Evolutionary conservation across 495 filamentous ascomycete genomes (phyloP).

Genomic region (Sphaerosporella brunnea): DNA sequence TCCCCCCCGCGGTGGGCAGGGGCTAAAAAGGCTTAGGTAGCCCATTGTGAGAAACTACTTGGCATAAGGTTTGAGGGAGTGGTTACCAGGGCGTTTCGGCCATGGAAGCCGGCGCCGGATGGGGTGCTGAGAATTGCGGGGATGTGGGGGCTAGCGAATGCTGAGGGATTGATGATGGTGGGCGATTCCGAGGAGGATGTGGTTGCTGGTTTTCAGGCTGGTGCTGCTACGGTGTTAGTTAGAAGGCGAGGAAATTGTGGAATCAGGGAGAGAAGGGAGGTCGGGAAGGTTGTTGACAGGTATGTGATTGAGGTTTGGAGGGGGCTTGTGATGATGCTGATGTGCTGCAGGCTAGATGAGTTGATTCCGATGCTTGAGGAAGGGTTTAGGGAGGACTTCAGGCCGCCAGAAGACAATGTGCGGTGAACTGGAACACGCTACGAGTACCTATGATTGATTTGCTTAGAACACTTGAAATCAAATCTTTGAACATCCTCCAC

Average conservation of each 20-base stretch:
- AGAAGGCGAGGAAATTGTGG: conserved; percentile 62
- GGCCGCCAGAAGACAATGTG: not conserved
- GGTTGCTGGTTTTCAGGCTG: conserved; percentile 67
- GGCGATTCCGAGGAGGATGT: conserved; percentile 92
- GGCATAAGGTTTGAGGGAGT: conserved; percentile 53
- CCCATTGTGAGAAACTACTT: too few species aligned
- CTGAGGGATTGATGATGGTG: conserved; percentile 28
- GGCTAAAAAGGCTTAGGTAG: too few species aligned
- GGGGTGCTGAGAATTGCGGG: conserved; percentile 70
- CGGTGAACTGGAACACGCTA: too few species aligned
- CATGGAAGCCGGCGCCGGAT: conserved; percentile 75
- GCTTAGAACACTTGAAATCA: too few species aligned
- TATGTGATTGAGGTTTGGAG: conserved; percentile 15
- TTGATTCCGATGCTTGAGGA: conserved; percentile 50
- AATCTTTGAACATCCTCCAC: too few species aligned
- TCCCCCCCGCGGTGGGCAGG: not conserved
- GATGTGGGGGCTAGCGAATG: conserved; percentile 38
- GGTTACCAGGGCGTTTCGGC: conserved; percentile 66
- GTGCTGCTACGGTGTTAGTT: conserved; percentile 76
- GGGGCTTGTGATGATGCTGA: not conserved
- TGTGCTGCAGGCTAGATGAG: conserved; percentile 42
- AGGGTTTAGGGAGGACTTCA: conserved; percentile 38
- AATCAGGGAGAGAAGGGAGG: conserved; percentile 57
- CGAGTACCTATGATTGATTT: too few species aligned
- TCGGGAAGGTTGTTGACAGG: conserved; percentile 35